phyloP scores from a whole-genome alignment of 441 rosid species.

The Populus tomentosa region DNA sequence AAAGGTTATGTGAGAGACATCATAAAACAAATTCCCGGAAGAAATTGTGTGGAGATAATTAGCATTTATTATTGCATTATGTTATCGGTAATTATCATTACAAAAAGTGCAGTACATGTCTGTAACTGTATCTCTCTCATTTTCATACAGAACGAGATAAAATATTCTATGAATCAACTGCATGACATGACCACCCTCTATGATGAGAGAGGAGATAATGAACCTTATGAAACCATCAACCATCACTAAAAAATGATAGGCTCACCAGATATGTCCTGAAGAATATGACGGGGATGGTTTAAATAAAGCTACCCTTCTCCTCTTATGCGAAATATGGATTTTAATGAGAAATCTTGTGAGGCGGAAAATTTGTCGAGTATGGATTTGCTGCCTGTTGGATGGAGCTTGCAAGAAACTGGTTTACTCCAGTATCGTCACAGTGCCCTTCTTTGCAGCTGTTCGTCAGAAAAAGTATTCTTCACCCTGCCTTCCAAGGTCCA shows the following conservation, averaged over 20 bases:
- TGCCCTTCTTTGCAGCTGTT: constrained; percentile 20
- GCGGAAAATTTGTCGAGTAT: constrained; percentile 35
- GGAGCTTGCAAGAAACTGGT: constrained; percentile 23
- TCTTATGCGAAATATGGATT: no score
- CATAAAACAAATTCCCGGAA: not conserved
- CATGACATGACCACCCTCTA: not conserved
- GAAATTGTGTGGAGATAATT: not conserved
- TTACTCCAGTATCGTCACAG: constrained; percentile 17
- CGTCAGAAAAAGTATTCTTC: constrained; percentile 36
- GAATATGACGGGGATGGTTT: constrained; percentile 24
- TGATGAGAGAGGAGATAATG: not conserved
- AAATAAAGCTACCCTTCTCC: no score
- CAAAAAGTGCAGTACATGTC: not conserved
- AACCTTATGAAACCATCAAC: not conserved
- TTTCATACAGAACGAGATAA: not conserved
- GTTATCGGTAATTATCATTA: not conserved
- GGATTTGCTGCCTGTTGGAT: constrained; percentile 30
- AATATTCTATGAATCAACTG: constrained; percentile 2
- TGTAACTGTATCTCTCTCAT: not conserved
- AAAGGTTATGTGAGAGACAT: not conserved
- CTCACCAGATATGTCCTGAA: not conserved
- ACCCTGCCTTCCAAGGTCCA: constrained; percentile 36
- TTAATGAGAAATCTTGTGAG: no score
- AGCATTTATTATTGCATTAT: not conserved
- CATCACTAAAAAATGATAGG: not conserved